phyloP scores from a whole-genome alignment of 2,329 filamentous ascomycete genomes.

The Colletotrichum eremochloae region DNA sequence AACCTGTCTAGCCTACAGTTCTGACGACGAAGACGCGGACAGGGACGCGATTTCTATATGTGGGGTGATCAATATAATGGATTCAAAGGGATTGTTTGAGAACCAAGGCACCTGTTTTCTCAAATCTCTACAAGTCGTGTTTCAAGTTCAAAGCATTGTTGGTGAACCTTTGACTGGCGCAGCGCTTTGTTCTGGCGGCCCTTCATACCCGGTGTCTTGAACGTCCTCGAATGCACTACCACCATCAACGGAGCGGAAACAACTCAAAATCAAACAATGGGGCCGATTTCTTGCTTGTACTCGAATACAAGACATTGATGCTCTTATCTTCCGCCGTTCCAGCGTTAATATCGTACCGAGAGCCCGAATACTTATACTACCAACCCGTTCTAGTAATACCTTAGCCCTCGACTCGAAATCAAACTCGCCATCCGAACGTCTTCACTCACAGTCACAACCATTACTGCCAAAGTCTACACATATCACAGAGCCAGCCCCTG shows the following conservation, averaged over 20 bases:
- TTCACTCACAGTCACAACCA: background rate
- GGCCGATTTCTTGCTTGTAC: background rate
- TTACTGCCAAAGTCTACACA: background rate
- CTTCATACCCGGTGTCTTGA: background rate
- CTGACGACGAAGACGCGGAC: too few species aligned
- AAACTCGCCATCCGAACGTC: background rate
- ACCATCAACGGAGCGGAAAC: background rate
- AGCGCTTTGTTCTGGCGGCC: background rate
- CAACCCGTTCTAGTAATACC: background rate
- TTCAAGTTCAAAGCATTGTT: background rate
- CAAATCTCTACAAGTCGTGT: background rate
- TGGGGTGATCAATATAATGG: background rate
- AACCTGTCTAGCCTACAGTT: too few species aligned
- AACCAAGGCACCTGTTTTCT: background rate
- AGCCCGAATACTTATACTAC: background rate
- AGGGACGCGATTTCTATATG: too few species aligned
- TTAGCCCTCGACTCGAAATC: background rate
- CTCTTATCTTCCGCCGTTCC: too few species aligned
- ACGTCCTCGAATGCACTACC: background rate
- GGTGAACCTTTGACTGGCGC: background rate
- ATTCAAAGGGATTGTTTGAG: background rate
- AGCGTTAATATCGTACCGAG: fast-evolving
- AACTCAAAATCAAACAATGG: background rate
- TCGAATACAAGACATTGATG: background rate
- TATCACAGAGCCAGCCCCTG: background rate